Evolutionary conservation across 768 basidiomycete genomes (phyloP), one percentile per base, ranked within the genome.

Genomic region (Tephrocybe sp.): DNA sequence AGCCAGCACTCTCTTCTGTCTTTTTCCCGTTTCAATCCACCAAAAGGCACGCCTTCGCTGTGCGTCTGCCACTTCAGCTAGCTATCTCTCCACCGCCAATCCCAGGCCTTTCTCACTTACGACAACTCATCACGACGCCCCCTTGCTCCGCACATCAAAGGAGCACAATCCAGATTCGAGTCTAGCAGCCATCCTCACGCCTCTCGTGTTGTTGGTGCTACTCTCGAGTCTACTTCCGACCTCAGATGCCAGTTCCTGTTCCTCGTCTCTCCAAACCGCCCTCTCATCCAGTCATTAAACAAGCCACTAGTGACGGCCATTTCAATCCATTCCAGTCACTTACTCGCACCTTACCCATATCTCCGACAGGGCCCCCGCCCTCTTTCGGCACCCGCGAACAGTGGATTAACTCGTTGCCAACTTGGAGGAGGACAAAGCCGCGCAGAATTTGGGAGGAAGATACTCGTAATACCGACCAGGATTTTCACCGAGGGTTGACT

Each of bases 41-140:
- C 64, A 90, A 91, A 90, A 90, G 87, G 87, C 87, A 80, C 89
- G 89, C 89, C 89, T 92, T 91, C 78, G 86, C 77, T 90, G 89
- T 78, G 89, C 89, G 89, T 92, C 76, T 75, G 87, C 87, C 89
- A 80, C 53, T 52, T 47, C 49, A 53, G 53, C 48, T 44, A 54
- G 57, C 52, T 48, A 56, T 47, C 53, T 58, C 59, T 47, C 46
- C 54, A 53, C 63, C 51, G 39, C 60, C 59, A 64, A 64, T 67
- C 45, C 59, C 64, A 62, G 62, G 60, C 62, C 59, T 38, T 55
- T 53, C 54, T 58, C 53, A 52, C 75, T 89, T 65, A 89, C 88
- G 88, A 90, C 78, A 62, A 71, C 65, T 25, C 43, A 36, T 82
- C 76, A 90, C 89, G 87, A 89, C 82, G 60, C 57, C 66, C 57